Evolutionary conservation across 148 eudicot species (phyloP), one percentile per base, ranked within the genome.

Genomic region (Nepenthes mirabilis): DNA sequence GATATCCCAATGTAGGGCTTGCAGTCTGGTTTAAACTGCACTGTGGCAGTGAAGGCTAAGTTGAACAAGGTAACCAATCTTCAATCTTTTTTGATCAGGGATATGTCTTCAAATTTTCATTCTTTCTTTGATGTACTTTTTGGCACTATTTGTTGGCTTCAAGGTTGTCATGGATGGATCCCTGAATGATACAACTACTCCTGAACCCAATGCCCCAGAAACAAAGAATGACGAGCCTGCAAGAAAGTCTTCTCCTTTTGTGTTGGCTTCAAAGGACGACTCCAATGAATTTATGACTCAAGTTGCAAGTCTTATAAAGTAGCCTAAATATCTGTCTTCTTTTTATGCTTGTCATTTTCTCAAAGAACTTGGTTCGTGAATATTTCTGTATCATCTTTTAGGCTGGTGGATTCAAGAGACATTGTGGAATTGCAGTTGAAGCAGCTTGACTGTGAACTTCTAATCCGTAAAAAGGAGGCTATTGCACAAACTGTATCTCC

Each of bases 321-420:
- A 81, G 53, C 69, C 52, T 11, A 34, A 2, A 47, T 54, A 47
- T 47, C 36, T 14, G 12, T 53, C 1, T 59, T 56, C n/a, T 45
- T 58, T 23, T 43, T 9, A 36, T 11, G 12, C 37, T 9, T 58
- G 37, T 58, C 47, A 37, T 37, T 36, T 36, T 9, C 47, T 58
- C 14, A 10, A 9, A 36, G 3, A 14, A 10, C 14, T 8, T 3
- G 23, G 14, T 9, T 23, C 32, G 34, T 35, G 14, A 11, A 35
- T 32, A 9, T 37, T 63, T 13, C 13, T 50, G 34, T 58, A 2
- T 9, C 7, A 33, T 43, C 64, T 47, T 12, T 73, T 54, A 88
- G 96, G 78, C 83, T 88, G 51, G 96, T 88, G 62, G 96, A 88
- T 81, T 85, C 91, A 14, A 80, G 83, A 68, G 96, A 85, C 70